Base-by-base conservation (phyloP, 2,329 filamentous ascomycete genomes). In the Fusarium pseudocircinatum region DNA sequence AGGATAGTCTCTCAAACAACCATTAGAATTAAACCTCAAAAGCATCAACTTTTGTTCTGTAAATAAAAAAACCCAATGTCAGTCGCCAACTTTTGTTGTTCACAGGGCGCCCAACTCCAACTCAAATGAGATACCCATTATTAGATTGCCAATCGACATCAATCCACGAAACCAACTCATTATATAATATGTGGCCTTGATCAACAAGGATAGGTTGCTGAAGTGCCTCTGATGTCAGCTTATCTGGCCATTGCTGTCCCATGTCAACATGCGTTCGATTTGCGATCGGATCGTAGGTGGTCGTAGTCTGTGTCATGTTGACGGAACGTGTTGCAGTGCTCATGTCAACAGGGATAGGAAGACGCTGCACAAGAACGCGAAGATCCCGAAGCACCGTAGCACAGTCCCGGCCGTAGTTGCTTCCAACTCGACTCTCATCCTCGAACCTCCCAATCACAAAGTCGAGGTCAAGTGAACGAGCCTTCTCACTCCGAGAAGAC, bases 361-460 rank as follows among this genome's bases (percentile, higher is more conserved):
- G 77, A 28, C 80, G 78, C 14, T 78, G 75, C 6, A 84, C 82
- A 12, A 86, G 76, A 12, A 77, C 73, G 4, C 77, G 75, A 16
- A 86, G 76, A 57, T 85, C 83, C 28, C 78, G 75, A 24, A 86
- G 77, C 7, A 85, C 82, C 4, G 78, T 78, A 7, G 80, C 77
- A 57, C 83, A 85, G 40, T 83, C 81, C 40, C 76, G 74, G 20
- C 80, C 82, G 65, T 84, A 84, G 42, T 80, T 80, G 68, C 80
- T 84, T 13, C 80, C 82, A 14, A 80, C 78, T n/a, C 70, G 73
- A 22, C 81, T 79, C 66, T 86, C 84, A 39, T 78, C 75, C 24
- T 84, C 79, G 60, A 87, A 85, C n/a, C 82, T 78, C 16, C 81
- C 77, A 53, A 84, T 81, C 47, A 83, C 84, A 65, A 84, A 85